Base-by-base conservation (phyloP, 2,329 filamentous ascomycete species). In the Pochonia chlamydosporia region DNA sequence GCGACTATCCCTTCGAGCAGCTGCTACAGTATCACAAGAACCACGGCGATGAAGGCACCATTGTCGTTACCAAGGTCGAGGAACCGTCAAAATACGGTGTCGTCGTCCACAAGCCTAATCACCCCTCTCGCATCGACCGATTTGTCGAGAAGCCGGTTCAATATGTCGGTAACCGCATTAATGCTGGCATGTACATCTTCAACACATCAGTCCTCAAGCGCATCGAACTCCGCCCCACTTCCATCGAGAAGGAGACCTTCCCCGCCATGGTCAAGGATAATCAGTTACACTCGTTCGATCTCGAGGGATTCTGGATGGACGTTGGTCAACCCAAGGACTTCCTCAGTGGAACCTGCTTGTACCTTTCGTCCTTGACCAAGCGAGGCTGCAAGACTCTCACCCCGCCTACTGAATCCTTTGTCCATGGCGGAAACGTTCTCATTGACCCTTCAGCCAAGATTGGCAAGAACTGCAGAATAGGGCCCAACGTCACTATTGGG, bases 61-160 rank as follows among this genome's bases (percentile, higher is more conserved):
- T 99, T 63, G 87, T 96, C 41, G 92, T 97, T 54, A 99, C 92
- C 63, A 99, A 97, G 79, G 92, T 99, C 45, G 92, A 99, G 73
- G 93, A 99, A 73, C 92, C 92, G 37, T 95, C 89, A 64, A 99
- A 99, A 74, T 99, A 97, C 68, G 92, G 92, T 81, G 92, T 99
- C 59, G 84, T 99, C 48, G 93, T 99, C 25, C 92, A 97, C 83
- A 93, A 95, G 77, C 89, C 90, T 53, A 87, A 85, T 69, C 89
- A 96, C 72, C 73, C 88, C 46, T 89, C 89, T 40, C 84, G 88
- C 65, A 97, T 99, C 69, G 93, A 99, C 72, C 90, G 93, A 58
- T 99, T 99, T 74, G 93, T 99, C 58, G 92, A 99, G 82, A 99
- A 99, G 79, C 92, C 92, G 31, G 89, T 97, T 65, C 89, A 97